These are phyloP conservation scores for Elsinoe batatas DNA, from an alignment of 2,329 filamentous ascomycete species.

Conservation along the genomic window DNA sequence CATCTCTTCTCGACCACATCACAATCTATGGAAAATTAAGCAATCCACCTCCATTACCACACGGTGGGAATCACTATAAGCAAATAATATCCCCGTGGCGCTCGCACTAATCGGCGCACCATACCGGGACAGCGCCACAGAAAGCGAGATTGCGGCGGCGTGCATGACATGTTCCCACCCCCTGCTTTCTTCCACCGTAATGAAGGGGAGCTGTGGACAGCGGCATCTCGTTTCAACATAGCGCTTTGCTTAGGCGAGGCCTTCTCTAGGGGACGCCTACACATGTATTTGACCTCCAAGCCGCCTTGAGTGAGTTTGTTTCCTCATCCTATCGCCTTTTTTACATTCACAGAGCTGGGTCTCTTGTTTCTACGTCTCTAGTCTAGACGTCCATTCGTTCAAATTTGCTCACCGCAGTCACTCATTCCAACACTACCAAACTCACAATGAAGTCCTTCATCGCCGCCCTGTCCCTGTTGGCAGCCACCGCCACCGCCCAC, in stretches of 20 bases:
- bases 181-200: conserved; percentile 8
- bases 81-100: not conserved
- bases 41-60: not conserved
- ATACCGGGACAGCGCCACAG: not conserved
- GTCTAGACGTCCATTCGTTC: conserved; percentile 9
- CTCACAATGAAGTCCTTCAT: conserved; percentile 6
- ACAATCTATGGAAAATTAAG: not conserved
- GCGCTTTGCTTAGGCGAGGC: not conserved
- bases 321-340: not conserved
- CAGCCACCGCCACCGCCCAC: conserved; percentile 25
- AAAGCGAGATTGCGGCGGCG: not conserved
- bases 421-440: conserved; percentile 1
- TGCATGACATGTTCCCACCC: conserved; percentile 5
- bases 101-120: conserved; percentile 3
- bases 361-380: conserved; percentile 11
- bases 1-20: not conserved
- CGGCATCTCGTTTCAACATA: conserved; percentile 10
- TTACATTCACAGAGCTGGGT: conserved; percentile 11
- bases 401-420: conserved; percentile 10
- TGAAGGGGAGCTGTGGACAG: not conserved
- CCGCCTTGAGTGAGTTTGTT: conserved; percentile 10
- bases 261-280: not conserved
- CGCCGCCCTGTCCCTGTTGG: not conserved
- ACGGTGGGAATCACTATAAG: not conserved
- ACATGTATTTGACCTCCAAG: conserved; percentile 10